Conservation (phyloP, 768 basidiomycete species). For the Pisolithus tinctorius region DNA sequence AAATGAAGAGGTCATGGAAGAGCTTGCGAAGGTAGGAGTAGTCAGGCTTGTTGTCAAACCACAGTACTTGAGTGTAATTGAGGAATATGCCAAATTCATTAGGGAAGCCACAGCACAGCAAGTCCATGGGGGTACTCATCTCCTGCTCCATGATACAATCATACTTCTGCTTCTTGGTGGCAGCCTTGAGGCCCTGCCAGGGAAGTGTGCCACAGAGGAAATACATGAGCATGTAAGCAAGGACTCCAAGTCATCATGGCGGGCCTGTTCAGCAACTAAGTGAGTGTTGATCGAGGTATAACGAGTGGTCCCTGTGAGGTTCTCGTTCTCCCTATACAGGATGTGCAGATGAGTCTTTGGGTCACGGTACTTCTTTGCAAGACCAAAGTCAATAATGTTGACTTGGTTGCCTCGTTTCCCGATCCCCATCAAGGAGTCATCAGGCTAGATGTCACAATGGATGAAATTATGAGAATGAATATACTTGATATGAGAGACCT, state of each 20-base stretch:
- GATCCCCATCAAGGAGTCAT: slow-evolving; percentile 99
- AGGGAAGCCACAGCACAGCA: too few relatives aligned
- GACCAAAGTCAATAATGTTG: too few relatives aligned
- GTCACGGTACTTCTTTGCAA: too few relatives aligned
- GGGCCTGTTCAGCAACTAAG: too few relatives aligned
- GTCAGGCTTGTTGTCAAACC: slow-evolving; percentile 99
- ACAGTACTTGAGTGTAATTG: slow-evolving; percentile 97
- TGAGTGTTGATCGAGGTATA: slow-evolving; percentile 99
- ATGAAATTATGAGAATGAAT: slow-evolving; percentile 99
- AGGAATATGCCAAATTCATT: slow-evolving; percentile 99
- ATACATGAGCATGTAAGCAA: too few relatives aligned
- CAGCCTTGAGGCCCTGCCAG: too few relatives aligned
- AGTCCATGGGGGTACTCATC: slow-evolving; percentile 97
- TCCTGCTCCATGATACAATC: slow-evolving; percentile 99
- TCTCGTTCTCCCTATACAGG: slow-evolving; percentile 99
- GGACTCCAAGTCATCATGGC: too few relatives aligned
- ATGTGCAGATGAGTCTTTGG: too few relatives aligned
- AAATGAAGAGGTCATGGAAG: too few relatives aligned
- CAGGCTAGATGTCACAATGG: slow-evolving; percentile 97
- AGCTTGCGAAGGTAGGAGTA: too few relatives aligned
- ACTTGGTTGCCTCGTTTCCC: slow-evolving; percentile 96
- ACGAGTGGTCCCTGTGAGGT: slow-evolving; percentile 95
- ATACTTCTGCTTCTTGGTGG: too few relatives aligned
- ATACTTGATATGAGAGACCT: slow-evolving; percentile 99
- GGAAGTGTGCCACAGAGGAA: too few relatives aligned